A percentile compares a stretch with the other conserved stretches of the same genome.
phyloP scores from a whole-genome alignment of 75 land plant genomes.

The Pinus taeda region DNA sequence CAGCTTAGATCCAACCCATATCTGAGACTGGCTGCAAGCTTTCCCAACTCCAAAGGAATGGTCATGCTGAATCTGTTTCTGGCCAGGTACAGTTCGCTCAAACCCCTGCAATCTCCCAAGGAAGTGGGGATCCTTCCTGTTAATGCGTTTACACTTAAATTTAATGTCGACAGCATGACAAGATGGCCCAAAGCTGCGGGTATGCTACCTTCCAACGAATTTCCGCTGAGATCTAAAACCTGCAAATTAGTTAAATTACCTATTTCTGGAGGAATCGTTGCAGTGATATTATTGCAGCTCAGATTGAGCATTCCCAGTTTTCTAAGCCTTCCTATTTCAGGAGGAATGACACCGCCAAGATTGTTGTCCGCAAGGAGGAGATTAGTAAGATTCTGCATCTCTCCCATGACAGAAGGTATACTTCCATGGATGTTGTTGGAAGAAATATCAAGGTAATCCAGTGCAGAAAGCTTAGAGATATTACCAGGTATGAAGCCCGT shows the following conservation, averaged over 20 bases:
- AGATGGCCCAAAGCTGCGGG: constrained; percentile 41
- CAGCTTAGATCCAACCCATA: constrained; percentile 56
- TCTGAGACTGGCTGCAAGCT: constrained; percentile 16
- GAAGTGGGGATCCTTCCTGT: too few relatives aligned
- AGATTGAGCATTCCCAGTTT: constrained; percentile 34
- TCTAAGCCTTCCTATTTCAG: constrained; percentile 32
- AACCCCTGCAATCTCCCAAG: too few relatives aligned
- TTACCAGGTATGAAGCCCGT: constrained; percentile 41
- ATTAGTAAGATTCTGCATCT: constrained; percentile 34
- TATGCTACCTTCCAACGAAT: constrained; percentile 48
- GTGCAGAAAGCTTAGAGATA: constrained; percentile 27
- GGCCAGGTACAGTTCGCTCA: too few relatives aligned
- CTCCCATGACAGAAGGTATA: constrained; percentile 16
- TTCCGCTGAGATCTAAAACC: constrained; percentile 65
- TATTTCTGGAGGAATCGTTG: constrained; percentile 49
- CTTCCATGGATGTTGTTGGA: constrained; percentile 38
- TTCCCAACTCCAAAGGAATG: too few relatives aligned
- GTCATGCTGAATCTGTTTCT: too few relatives aligned
- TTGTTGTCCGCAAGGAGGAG: constrained; percentile 56
- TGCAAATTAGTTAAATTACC: constrained; percentile 39
- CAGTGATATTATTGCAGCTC: constrained; percentile 36
- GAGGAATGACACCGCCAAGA: constrained; percentile 54
- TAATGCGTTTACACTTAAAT: too few relatives aligned
- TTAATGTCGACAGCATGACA: too few relatives aligned
- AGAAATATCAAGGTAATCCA: constrained; percentile 27